These are phyloP conservation scores for Termitomyces sp. DNA, from an alignment of 768 basidiomycete genomes.

Conservation along the genomic window DNA sequence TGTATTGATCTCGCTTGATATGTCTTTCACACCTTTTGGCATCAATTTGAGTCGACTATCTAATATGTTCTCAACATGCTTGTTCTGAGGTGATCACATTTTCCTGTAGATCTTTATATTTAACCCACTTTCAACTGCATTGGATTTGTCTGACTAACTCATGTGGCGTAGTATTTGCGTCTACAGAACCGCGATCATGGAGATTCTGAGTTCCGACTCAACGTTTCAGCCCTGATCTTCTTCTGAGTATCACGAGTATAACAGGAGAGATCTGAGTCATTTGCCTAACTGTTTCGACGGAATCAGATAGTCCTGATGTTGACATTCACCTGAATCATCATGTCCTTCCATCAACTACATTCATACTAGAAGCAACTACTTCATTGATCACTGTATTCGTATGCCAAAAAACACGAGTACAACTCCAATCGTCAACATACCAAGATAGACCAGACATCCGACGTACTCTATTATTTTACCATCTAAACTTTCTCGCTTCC, in stretches of 20 bases:
- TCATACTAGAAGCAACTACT: not conserved
- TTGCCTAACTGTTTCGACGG: not conserved
- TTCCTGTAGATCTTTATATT: no score
- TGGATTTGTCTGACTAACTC: no score
- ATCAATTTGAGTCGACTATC: not conserved
- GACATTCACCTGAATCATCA: not conserved
- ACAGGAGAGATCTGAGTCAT: no score
- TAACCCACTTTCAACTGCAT: no score
- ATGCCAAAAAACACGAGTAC: not conserved
- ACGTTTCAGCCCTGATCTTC: no score
- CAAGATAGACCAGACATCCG: no score
- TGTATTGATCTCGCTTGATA: constrained; percentile 8
- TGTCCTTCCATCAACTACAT: not conserved
- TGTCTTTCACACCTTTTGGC: not conserved
- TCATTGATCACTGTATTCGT: not conserved
- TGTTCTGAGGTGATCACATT: not conserved
- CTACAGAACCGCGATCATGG: no score
- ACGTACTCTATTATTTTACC: not conserved
- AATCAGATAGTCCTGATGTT: not conserved
- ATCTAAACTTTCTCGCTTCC: constrained; percentile 41
- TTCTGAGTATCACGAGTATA: no score
- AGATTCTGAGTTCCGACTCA: no score
- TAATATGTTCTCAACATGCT: not conserved
- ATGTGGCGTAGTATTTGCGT: no score
- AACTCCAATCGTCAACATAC: not conserved